phyloP scores from a whole-genome alignment of 768 basidiomycete species.

The Kondoa malvinella region DNA sequence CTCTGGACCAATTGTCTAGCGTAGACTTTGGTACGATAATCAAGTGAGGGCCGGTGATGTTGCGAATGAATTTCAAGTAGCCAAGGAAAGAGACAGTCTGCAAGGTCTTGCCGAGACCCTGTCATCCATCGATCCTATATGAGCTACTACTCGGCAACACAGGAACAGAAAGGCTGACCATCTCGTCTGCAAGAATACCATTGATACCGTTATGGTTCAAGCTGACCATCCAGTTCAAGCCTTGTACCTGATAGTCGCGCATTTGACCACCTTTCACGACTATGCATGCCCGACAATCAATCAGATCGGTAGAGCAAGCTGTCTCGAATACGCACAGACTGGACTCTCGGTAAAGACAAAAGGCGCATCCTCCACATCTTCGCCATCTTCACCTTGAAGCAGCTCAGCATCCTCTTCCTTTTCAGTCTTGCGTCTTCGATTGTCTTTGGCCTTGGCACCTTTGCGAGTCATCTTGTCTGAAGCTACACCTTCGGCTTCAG shows the following conservation, averaged over 20 bases:
- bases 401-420: conserved; percentile 97
- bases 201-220: conserved; percentile 91
- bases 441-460: conserved; percentile 41
- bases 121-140: not conserved
- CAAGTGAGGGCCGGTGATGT: conserved; percentile 65
- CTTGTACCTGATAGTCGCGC: conserved; percentile 88
- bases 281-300: conserved; percentile 28
- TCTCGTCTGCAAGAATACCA: conserved; percentile 93
- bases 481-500: conserved; percentile 45
- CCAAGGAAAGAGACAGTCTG: conserved; percentile 95
- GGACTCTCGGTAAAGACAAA: conserved; percentile 91
- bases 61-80: conserved; percentile 72
- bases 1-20: conserved; percentile 87
- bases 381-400: conserved; percentile 46
- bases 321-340: conserved; percentile 44
- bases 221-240: conserved; percentile 92
- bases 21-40: conserved; percentile 98
- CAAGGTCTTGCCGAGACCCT: conserved; percentile 95
- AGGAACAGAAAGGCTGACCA: conserved; percentile 38
- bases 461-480: conserved; percentile 61
- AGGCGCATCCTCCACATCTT: conserved; percentile 73
- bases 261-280: conserved; percentile 71
- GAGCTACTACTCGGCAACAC: not conserved
- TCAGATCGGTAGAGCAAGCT: not conserved
- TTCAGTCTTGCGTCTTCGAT: conserved; percentile 84